A percentile compares a stretch with the other conserved stretches of the same genome.
Evolutionary conservation across 176 grass and related monocot genomes (phyloP).

Genomic region (Tuctoria greenei): DNA sequence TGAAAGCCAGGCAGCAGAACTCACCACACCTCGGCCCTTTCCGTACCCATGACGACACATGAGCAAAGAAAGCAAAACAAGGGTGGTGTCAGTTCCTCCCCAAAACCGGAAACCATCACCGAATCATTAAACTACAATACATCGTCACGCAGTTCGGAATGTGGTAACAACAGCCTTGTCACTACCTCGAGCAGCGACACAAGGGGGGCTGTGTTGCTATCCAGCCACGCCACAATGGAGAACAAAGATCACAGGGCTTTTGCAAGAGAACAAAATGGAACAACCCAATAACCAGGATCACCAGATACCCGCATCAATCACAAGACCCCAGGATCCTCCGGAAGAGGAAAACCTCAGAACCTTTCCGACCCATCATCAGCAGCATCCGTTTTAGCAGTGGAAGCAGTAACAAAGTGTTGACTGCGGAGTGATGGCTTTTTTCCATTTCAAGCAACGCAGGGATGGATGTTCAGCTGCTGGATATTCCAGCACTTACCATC

Average conservation of each 20-base stretch:
- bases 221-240: not conserved
- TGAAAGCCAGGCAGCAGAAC: not conserved
- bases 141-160: not conserved
- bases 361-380: not conserved
- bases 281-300: conserved; percentile 35
- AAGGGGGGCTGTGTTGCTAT: not conserved
- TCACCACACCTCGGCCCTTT: not conserved
- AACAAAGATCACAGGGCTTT: not conserved
- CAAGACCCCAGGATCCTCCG: not conserved
- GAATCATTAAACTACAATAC: not conserved
- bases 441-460: conserved; percentile 20
- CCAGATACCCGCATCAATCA: conserved; percentile 34
- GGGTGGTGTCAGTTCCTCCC: not conserved
- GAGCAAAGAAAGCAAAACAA: not conserved
- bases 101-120: conserved; percentile 10
- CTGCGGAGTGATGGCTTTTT: conserved; percentile 21
- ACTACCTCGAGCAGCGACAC: conserved; percentile 4
- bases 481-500: not conserved
- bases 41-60: too few species aligned
- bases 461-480: not conserved
- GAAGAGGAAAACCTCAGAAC: conserved; percentile 14
- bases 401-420: not conserved
- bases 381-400: not conserved
- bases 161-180: conserved; percentile 13
- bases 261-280: conserved; percentile 39